These are phyloP conservation scores for Kondoa malvinella DNA, from an alignment of 768 basidiomycete genomes.

Conservation along the genomic window DNA sequence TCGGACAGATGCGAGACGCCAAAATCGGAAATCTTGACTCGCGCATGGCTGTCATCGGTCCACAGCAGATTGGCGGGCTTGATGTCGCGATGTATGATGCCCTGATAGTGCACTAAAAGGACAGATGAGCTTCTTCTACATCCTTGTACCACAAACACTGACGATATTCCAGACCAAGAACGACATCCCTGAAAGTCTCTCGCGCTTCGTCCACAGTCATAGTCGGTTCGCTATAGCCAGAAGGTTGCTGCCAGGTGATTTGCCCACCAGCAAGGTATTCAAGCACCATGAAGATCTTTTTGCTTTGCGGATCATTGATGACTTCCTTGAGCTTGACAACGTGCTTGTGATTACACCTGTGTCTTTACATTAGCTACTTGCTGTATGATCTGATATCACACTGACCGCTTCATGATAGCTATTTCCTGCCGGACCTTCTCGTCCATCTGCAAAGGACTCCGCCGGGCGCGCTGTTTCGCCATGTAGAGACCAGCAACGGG, in stretches of 20 bases:
- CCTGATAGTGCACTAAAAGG: conserved; percentile 97
- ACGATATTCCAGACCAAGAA: conserved; percentile 91
- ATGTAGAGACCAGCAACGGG: not conserved
- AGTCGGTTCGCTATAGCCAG: conserved; percentile 44
- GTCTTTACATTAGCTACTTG: conserved; percentile 38
- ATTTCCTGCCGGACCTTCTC: conserved; percentile 29
- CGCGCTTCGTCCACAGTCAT: conserved; percentile 66
- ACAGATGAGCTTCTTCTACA: conserved; percentile 15
- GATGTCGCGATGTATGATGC: conserved; percentile 98
- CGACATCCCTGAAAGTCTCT: conserved; percentile 76
- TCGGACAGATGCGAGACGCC: conserved; percentile 93
- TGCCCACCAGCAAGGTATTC: conserved; percentile 93
- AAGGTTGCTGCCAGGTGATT: conserved; percentile 51
- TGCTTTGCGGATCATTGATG: conserved; percentile 74
- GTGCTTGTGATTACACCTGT: conserved; percentile 11
- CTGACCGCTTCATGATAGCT: conserved; percentile 47
- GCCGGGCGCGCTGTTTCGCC: conserved; percentile 1
- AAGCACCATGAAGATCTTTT: conserved; percentile 92
- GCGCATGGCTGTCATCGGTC: conserved; percentile 55
- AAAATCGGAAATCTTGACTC: conserved; percentile 95
- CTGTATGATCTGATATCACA: not conserved
- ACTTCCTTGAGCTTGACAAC: conserved; percentile 57
- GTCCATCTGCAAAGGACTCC: conserved; percentile 18
- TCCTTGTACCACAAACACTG: too few relatives aligned
- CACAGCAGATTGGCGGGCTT: conserved; percentile 94